phyloP scores from a whole-genome alignment of 306 rosid species.

The Bauhinia variegata region DNA sequence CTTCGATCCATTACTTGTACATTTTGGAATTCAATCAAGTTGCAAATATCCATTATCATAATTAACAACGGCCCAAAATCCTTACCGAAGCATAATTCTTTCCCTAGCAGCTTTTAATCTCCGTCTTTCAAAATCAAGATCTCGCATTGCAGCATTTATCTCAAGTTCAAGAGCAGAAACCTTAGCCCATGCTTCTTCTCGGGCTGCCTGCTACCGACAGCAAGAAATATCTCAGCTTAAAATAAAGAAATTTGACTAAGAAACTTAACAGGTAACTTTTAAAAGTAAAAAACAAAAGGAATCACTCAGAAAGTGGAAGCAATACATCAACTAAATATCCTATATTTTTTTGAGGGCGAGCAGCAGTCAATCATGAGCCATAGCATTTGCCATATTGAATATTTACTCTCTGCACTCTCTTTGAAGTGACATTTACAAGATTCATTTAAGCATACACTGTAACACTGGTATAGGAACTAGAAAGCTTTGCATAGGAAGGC shows the following conservation, averaged over 20 bases:
- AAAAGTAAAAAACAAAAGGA: conserved; percentile 5
- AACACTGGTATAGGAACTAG: not conserved
- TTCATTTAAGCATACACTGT: not conserved
- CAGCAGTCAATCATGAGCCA: not conserved
- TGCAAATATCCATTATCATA: conserved; percentile 10
- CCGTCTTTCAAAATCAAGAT: conserved; percentile 85
- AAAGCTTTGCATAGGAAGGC: conserved; percentile 1
- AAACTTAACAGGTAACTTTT: conserved; percentile 11
- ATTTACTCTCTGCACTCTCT: conserved; percentile 20
- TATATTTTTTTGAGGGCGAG: not conserved
- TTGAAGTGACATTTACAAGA: conserved; percentile 24
- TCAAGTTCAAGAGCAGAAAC: conserved; percentile 92
- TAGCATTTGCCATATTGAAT: conserved; percentile 20
- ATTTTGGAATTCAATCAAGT: not conserved
- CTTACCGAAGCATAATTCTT: conserved; percentile 89
- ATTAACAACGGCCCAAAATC: conserved; percentile 24
- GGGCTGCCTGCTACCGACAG: conserved; percentile 96
- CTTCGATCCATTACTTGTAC: not conserved
- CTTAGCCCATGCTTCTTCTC: conserved; percentile 99
- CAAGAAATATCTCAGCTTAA: conserved; percentile 54
- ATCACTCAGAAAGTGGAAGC: conserved; percentile 7
- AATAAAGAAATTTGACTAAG: conserved; percentile 27
- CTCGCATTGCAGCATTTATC: conserved; percentile 83
- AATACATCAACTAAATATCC: conserved; percentile 22
- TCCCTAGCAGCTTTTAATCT: conserved; percentile 92